Percentiles rank a stretch among this genome's conserved stretches.
Evolutionary conservation across 495 filamentous ascomycete species (phyloP).

Genomic region (Letharia columbiana): DNA sequence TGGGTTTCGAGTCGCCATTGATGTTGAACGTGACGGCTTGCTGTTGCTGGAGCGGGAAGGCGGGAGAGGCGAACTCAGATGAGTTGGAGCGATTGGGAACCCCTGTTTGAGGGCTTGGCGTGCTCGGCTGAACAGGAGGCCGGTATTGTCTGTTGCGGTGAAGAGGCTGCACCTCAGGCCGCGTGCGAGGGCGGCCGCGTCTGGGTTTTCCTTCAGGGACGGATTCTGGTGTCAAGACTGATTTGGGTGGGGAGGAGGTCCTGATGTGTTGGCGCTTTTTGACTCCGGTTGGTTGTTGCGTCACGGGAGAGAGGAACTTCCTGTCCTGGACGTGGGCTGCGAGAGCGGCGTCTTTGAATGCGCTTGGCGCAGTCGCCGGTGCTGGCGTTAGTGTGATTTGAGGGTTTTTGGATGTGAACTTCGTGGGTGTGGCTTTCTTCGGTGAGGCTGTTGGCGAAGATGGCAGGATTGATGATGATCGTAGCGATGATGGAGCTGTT

Average conservation of each 20-base stretch:
- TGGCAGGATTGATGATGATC: background rate
- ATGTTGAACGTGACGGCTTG: background rate
- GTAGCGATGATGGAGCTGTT: background rate
- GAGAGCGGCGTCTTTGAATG: background rate
- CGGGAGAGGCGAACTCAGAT: background rate
- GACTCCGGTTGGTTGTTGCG: background rate
- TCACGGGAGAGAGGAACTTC: background rate
- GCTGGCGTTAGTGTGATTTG: background rate
- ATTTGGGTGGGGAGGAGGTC: background rate
- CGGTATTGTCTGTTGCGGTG: background rate
- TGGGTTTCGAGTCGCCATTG: background rate
- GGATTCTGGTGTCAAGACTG: background rate
- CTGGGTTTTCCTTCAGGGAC: background rate
- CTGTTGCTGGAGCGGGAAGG: background rate
- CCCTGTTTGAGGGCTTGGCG: background rate
- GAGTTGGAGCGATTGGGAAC: background rate
- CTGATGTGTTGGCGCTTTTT: background rate
- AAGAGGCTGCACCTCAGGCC: background rate
- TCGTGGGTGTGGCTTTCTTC: background rate
- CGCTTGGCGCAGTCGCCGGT: background rate
- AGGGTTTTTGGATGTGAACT: background rate
- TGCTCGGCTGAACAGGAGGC: background rate
- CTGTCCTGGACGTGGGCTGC: background rate
- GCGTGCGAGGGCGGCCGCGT: background rate
- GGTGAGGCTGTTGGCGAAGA: background rate